Percentiles rank a stretch among this genome's conserved stretches.
Conservation (phyloP, 768 basidiomycete genomes). For the Hirschioporus abietinus region DNA sequence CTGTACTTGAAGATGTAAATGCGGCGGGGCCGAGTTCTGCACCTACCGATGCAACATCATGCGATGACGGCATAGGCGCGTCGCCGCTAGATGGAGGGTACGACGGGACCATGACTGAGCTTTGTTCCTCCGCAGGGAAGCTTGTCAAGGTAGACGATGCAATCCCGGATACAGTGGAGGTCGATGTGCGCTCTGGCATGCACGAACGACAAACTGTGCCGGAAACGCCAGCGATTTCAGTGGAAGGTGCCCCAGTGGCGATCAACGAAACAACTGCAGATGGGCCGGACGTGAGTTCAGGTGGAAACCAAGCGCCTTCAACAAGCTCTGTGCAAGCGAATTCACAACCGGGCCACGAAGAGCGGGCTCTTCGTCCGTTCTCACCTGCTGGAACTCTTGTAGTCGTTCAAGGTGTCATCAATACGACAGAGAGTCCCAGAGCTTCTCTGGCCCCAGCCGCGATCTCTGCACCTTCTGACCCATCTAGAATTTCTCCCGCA, state of each 20-base stretch:
- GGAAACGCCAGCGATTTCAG: not conserved
- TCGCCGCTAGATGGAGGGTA: too few species aligned
- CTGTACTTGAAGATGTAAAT: not conserved
- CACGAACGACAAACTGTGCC: not conserved
- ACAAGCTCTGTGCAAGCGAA: not conserved
- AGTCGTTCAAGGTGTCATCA: slow-evolving; percentile 79
- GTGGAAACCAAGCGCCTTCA: not conserved
- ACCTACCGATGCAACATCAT: too few species aligned
- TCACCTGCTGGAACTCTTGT: slow-evolving; percentile 75
- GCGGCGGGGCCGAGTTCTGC: not conserved
- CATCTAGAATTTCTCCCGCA: not conserved
- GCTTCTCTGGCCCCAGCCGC: slow-evolving; percentile 20
- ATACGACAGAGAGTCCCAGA: slow-evolving; percentile 66
- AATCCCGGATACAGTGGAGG: not conserved
- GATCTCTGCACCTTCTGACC: not conserved
- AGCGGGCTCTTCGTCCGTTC: slow-evolving; percentile 36
- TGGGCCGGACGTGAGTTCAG: not conserved
- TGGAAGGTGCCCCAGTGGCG: not conserved
- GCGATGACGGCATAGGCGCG: too few species aligned
- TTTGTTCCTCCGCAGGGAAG: not conserved
- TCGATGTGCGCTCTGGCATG: not conserved
- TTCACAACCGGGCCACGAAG: not conserved
- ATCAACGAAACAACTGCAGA: not conserved
- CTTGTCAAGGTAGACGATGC: not conserved
- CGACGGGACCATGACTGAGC: too few species aligned